These are phyloP conservation scores for Hippophae rhamnoides DNA, from an alignment of 306 rosid species.

Conservation along the genomic window DNA sequence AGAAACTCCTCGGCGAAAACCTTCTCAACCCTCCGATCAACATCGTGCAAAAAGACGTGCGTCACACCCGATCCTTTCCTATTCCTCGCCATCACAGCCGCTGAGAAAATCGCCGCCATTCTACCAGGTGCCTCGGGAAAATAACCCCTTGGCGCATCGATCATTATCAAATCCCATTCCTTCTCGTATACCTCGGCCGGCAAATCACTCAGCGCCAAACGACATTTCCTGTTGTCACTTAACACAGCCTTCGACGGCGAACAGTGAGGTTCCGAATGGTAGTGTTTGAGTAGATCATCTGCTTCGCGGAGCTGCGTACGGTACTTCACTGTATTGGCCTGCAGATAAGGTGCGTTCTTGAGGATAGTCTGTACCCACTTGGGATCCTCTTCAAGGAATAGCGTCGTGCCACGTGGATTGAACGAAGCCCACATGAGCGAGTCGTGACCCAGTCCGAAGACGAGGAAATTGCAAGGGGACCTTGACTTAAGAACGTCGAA, in stretches of 20 bases:
- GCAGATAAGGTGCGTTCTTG: constrained; percentile 47
- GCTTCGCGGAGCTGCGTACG: constrained; percentile 65
- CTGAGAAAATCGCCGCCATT: constrained; percentile 82
- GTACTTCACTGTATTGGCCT: constrained; percentile 54
- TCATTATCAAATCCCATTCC: constrained; percentile 91
- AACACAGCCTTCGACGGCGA: constrained; percentile 34
- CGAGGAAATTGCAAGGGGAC: constrained; percentile 61
- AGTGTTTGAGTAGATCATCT: constrained; percentile 28
- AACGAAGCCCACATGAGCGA: constrained; percentile 92
- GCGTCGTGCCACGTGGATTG: constrained; percentile 64
- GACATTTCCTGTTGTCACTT: constrained; percentile 44
- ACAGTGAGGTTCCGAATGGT: constrained; percentile 36
- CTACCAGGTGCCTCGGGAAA: constrained; percentile 80
- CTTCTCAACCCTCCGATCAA: constrained; percentile 80
- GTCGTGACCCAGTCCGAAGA: constrained; percentile 84
- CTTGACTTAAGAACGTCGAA: constrained; percentile 47
- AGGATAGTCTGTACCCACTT: constrained; percentile 74
- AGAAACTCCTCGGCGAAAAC: constrained; percentile 66
- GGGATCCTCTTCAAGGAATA: constrained; percentile 86
- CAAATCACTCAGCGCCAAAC: constrained; percentile 56
- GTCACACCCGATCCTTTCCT: constrained; percentile 63
- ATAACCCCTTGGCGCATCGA: constrained; percentile 82
- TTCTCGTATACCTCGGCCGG: constrained; percentile 59
- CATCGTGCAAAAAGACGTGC: constrained; percentile 81
- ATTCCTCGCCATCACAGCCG: constrained; percentile 78